Evolutionary conservation across 257 asterid genomes (phyloP), one percentile per base, ranked within the genome.

Genomic region (Jacaranda copaia): DNA sequence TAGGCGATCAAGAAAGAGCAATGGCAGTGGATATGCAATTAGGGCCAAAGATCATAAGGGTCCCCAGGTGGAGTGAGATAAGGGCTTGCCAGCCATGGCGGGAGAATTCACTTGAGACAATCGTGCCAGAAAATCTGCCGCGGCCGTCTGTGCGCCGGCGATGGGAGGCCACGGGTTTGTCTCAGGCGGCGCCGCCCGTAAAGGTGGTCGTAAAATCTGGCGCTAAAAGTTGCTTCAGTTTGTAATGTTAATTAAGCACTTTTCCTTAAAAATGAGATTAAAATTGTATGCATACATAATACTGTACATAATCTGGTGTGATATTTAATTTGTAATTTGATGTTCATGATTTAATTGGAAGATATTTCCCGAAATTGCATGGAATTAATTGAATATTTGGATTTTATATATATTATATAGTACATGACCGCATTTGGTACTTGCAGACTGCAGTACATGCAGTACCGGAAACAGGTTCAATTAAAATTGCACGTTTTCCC

Each of bases 61-160:
- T 58, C 11, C 72, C 77, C 43, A 79, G 89, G 81, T 92, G 98
- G 98, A 92, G 98, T 59, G 98, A 92, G 3, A 83, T 73, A 66
- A 85, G 91, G 63, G 75, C 81, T n/a, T 92, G 98, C 80, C 85
- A 82, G 38, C 93, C 98, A 10, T 91, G 98, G 98, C 89, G 80
- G 57, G 49, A 61, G 52, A 92, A 91, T 72, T 91, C 98, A 53
- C 85, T 92, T 4, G 97, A 92, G 80, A 92, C 89, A 3, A 91
- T 91, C 79, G 94, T 92, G 81, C 98, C 98, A 68, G 98, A 92
- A 71, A 89, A 92, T 10, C 80, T 92, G 0, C 98, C 98, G 8
- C 77, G 98, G 76, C 93, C 93, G 71, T 86, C 90, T 20, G 84
- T 88, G 49, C 86, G 81, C 65, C 90, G 92, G 81, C 53, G 90